Evolutionary conservation across 345 rosid species (phyloP), one percentile per base, ranked within the genome.

Genomic region (Toxicodendron radicans): DNA sequence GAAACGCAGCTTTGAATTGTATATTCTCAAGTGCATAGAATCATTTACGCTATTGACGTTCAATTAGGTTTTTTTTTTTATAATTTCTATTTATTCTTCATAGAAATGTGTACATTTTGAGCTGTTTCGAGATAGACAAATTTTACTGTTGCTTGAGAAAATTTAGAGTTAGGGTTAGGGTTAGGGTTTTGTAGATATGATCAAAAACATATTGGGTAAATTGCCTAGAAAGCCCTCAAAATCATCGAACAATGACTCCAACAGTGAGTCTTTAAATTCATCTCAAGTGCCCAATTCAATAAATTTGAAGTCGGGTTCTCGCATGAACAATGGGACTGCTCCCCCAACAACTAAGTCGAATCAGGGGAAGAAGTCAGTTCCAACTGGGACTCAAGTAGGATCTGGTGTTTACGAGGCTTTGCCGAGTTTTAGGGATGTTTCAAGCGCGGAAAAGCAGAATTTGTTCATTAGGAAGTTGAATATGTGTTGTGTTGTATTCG

Each of bases 161-260:
- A 57, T 13, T 60, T 60, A 17, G 30, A 2, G 23, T 49, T 56
- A 12, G 79, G 71, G 17, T 64, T 71, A 62, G 64, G 66, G 51
- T 35, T 70, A 45, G 76, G 71, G 61, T 16, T 79, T 53, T 64
- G 77, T 76, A 78, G 84, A 82, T 72, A 91, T 91, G 97, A 86
- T 91, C 82, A 91, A 85, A 78, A 94, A 91, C 83, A 91, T 91
- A 84, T 76, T 89, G 65, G 91, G 94, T 49, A 88, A 89, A 82
- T 75, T 91, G 64, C 97, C 94, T 49, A 74, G 87, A 41, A 91
- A 91, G 73, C 90, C 91, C 43, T 86, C 94, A 23, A 91, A 89
- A 73, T 83, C 97, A 12, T 86, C 84, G 16, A 73, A 76, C 18
- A 78, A 75, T 79, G 91, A 87, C 57, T 81, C 87, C 1, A 82